A percentile compares a stretch with the other conserved stretches of the same genome.
Evolutionary conservation across 108 stramenopile species (phyloP).

Genomic region (Nitzschia inconspicua): DNA sequence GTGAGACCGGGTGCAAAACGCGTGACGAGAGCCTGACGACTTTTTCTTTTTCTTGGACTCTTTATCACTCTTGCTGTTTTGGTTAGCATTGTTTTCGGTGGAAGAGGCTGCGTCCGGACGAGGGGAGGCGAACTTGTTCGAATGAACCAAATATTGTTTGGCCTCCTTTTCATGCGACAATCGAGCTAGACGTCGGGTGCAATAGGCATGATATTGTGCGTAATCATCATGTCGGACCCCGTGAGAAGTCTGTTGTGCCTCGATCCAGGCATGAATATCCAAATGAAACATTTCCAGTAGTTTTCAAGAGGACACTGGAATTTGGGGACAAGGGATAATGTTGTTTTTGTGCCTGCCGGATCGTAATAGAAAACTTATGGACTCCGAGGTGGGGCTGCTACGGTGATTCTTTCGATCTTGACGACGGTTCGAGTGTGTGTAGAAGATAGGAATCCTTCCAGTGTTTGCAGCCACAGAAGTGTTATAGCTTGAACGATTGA

Average conservation of each 20-base stretch:
- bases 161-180: constrained; percentile 33
- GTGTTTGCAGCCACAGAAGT: no score
- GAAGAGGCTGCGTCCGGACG: neutral
- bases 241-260: constrained; percentile 30
- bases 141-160: constrained; percentile 42
- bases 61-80: neutral
- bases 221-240: constrained; percentile 53
- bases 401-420: no score
- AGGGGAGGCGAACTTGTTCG: constrained; percentile 25
- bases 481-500: no score
- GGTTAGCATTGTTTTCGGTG: neutral
- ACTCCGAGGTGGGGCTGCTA: no score
- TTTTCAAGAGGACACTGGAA: no score
- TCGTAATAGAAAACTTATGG: no score
- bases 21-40: constrained; percentile 3
- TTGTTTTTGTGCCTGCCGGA: no score
- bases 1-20: constrained; percentile 20
- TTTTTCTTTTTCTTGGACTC: neutral
- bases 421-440: no score
- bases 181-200: constrained; percentile 55
- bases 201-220: constrained; percentile 55
- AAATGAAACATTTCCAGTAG: constrained; percentile 24
- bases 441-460: no score
- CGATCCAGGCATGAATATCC: constrained; percentile 31
- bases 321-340: no score